Evolutionary conservation across 441 rosid genomes (phyloP), one percentile per base, ranked within the genome.

Genomic region (Brassica hybrid): DNA sequence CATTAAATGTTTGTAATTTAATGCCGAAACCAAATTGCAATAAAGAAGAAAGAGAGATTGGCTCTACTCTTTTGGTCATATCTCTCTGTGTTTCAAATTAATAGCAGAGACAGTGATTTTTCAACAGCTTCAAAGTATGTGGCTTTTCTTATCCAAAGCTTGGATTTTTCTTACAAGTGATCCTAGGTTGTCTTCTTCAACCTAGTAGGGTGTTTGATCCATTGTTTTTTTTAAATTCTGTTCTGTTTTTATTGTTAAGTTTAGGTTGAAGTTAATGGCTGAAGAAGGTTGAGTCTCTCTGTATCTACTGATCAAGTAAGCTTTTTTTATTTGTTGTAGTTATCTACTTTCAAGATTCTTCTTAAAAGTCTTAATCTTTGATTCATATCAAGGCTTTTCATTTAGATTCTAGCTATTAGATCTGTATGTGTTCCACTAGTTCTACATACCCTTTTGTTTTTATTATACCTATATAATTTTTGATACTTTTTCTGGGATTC

Each of bases 11-110:
- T 78, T 50, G 21, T 74, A 82, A 79, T 84, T 73, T 3, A 82
- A 79, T 82, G 87, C 81, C n/a, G 30, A 65, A 79, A 82, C 79
- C 83, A 62, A 74, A 80, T 81, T 79, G 86, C 83, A 82, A 73
- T 86, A 58, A 85, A 81, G 76, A 71, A 59, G 76, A 75, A 71
- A 80, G 83, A 80, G 83, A 75, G 79, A 71, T 75, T 74, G 67
- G 68, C 18, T 72, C 7, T 34, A 57, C 65, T 54, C 19, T 72
- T 68, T 73, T 5, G 52, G 45, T 65, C 64, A 56, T 73, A 72
- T 80, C 56, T 76, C 65, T 77, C 76, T 80, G 78, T 79, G 14
- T 60, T 60, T 52, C 59, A 61, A 70, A 84, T 90, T 90, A 68
- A 84, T 84, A 79, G 77, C 85, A 75, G 71, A 67, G 77, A 80